phyloP scores from a whole-genome alignment of 108 stramenopile species.

The Bacterosira constricta region DNA sequence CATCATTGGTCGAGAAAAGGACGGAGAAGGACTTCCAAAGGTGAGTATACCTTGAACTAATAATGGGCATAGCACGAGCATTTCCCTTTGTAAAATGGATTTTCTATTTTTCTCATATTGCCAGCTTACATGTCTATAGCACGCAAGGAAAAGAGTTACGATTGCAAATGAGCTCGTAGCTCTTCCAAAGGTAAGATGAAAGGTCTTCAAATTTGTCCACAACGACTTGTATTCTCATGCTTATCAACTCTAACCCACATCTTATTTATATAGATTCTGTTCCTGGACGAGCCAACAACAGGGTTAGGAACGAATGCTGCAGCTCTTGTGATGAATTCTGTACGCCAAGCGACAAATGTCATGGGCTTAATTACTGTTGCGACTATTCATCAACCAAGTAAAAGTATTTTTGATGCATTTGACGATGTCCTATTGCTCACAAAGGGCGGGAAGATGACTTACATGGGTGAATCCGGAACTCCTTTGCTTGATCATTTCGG shows the following conservation, averaged over 20 bases:
- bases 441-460: slow-evolving; percentile 37
- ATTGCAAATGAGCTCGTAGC: slow-evolving; percentile 41
- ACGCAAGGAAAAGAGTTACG: slow-evolving; percentile 41
- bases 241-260: background rate
- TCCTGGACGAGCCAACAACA: slow-evolving; percentile 40
- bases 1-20: slow-evolving; percentile 35
- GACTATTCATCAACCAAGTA: slow-evolving; percentile 48
- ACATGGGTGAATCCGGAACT: slow-evolving; percentile 31
- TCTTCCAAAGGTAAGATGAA: slow-evolving; percentile 18
- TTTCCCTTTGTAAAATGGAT: too few relatives aligned
- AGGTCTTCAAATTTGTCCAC: background rate
- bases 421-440: slow-evolving; percentile 42
- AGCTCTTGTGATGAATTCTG: slow-evolving; percentile 35
- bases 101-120: too few relatives aligned
- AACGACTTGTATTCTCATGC: background rate
- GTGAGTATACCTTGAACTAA: too few relatives aligned
- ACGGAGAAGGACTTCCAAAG: slow-evolving; percentile 44
- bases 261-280: slow-evolving; percentile 9
- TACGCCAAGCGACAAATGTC: slow-evolving; percentile 31
- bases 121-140: too few relatives aligned
- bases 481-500: slow-evolving; percentile 31
- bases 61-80: too few relatives aligned
- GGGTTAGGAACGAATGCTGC: slow-evolving; percentile 39
- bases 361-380: slow-evolving; percentile 33
- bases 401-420: slow-evolving; percentile 38